These are phyloP conservation scores for Wickerhamiella azymoides DNA, from an alignment of 805 yeast species.

Conservation along the genomic window DNA sequence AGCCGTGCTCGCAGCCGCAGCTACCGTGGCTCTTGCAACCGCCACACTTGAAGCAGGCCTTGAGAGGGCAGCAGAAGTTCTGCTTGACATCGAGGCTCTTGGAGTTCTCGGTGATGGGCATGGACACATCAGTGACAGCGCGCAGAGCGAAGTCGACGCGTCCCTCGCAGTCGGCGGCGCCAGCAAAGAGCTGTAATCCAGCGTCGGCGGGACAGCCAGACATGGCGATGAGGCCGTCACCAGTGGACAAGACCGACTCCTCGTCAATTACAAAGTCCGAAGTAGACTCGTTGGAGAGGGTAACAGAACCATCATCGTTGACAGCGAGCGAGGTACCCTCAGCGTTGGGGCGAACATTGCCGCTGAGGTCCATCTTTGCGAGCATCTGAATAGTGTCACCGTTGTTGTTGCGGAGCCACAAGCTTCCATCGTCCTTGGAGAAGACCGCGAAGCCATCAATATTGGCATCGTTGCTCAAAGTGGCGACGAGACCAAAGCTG, in stretches of 20 bases:
- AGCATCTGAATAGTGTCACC: conserved; percentile 7
- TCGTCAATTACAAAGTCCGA: background rate
- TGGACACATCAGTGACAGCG: conserved; percentile 3
- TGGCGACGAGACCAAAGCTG: conserved; percentile 8
- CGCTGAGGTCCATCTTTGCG: conserved; percentile 8
- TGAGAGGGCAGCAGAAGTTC: conserved; percentile 4
- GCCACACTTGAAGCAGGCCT: conserved; percentile 5
- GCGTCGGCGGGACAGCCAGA: conserved; percentile 4
- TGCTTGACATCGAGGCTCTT: conserved; percentile 2
- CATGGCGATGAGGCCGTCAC: conserved; percentile 6
- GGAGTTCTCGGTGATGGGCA: background rate
- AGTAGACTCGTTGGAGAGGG: background rate
- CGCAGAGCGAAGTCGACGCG: conserved; percentile 2
- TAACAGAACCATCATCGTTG: conserved; percentile 2
- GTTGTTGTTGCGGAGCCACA: conserved; percentile 9
- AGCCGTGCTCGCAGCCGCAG: background rate
- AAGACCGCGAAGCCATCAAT: conserved; percentile 8
- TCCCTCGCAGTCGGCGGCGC: background rate
- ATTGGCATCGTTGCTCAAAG: background rate
- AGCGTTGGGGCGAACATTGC: background rate
- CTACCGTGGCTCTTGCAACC: background rate
- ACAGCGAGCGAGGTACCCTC: conserved; percentile 1
- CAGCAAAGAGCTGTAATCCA: conserved; percentile 1
- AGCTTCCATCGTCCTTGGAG: conserved; percentile 12
- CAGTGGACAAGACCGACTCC: conserved; percentile 1